A percentile compares a stretch with the other conserved stretches of the same genome.
These are phyloP conservation scores for Hyparrhenia diplandra DNA, from an alignment of 176 grass and related monocot genomes.

Conservation along the genomic window DNA sequence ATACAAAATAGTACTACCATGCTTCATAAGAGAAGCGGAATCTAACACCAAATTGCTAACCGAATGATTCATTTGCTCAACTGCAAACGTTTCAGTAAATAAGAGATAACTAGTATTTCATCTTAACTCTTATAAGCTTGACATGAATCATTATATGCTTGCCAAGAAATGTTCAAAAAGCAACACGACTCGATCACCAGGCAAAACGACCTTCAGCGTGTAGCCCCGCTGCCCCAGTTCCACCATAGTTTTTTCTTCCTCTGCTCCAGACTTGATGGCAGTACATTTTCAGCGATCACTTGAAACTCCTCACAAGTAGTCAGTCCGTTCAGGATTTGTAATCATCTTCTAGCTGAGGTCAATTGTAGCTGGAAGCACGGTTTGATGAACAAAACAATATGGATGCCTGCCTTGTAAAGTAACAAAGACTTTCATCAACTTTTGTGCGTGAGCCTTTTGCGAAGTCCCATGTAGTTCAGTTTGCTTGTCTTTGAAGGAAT, in stretches of 20 bases:
- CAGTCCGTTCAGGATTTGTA: constrained; percentile 66
- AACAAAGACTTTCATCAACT: constrained; percentile 20
- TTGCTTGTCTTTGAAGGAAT: constrained; percentile 67
- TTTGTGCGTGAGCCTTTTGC: constrained; percentile 2
- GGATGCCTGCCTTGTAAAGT: constrained; percentile 62
- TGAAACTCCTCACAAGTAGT: constrained; percentile 77
- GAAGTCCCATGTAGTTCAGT: constrained; percentile 66
- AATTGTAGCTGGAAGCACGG: constrained; percentile 63
- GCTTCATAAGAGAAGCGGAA: too few species aligned
- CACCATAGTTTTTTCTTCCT: constrained; percentile 77
- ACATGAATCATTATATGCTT: not conserved
- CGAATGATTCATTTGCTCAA: not conserved
- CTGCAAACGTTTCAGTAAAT: not conserved
- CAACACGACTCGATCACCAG: constrained; percentile 67
- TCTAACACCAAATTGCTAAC: too few species aligned
- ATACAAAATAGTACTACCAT: too few species aligned
- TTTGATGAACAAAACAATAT: constrained; percentile 76
- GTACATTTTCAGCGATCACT: constrained; percentile 48
- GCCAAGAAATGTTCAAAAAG: constrained; percentile 70
- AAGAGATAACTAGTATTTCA: not conserved
- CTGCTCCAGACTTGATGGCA: constrained; percentile 63
- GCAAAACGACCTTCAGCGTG: constrained; percentile 74
- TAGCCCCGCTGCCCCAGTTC: constrained; percentile 57
- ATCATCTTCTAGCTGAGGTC: constrained; percentile 87
- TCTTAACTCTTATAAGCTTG: not conserved